A percentile compares a stretch with the other conserved stretches of the same genome.
phyloP scores from a whole-genome alignment of 768 basidiomycete species.

The Pleurotus eryngii region DNA sequence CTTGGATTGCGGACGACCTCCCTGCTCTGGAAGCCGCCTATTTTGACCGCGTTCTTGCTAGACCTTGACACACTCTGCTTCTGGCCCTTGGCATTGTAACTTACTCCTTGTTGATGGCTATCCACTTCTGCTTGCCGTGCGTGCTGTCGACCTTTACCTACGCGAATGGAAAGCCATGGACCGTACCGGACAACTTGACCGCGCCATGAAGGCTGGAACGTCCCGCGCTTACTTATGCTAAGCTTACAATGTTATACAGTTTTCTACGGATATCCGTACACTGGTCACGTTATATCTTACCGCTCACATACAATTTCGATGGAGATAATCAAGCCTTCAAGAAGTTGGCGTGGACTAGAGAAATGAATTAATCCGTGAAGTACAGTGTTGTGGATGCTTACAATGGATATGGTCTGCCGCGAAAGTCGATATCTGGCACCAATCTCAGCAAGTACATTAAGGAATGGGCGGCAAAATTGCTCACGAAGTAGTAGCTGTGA shows the following conservation, averaged over 20 bases:
- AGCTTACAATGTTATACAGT: background rate
- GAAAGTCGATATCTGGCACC: slow-evolving; percentile 81
- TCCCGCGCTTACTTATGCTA: background rate
- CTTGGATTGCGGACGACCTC: slow-evolving; percentile 67
- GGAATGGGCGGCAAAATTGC: slow-evolving; percentile 11
- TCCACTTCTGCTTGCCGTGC: too few relatives aligned
- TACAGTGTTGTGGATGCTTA: slow-evolving; percentile 34
- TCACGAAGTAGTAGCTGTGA: slow-evolving; percentile 84
- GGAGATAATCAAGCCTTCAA: slow-evolving; percentile 58
- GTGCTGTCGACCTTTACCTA: too few relatives aligned
- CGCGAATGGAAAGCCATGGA: too few relatives aligned
- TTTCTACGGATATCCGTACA: background rate
- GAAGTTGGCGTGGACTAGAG: slow-evolving; percentile 81
- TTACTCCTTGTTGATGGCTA: background rate
- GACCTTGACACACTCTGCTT: slow-evolving; percentile 6
- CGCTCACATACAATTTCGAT: background rate
- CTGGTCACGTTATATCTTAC: background rate
- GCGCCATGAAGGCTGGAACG: too few relatives aligned
- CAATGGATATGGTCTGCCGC: slow-evolving; percentile 87
- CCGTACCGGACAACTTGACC: too few relatives aligned
- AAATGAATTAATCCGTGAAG: slow-evolving; percentile 6
- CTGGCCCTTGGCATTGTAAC: background rate
- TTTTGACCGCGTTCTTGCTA: slow-evolving; percentile 9
- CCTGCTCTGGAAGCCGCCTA: slow-evolving; percentile 61
- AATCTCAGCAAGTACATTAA: background rate